Evolutionary conservation across 2,329 filamentous ascomycete species (phyloP).

Genomic region (Penicillium sp.): DNA sequence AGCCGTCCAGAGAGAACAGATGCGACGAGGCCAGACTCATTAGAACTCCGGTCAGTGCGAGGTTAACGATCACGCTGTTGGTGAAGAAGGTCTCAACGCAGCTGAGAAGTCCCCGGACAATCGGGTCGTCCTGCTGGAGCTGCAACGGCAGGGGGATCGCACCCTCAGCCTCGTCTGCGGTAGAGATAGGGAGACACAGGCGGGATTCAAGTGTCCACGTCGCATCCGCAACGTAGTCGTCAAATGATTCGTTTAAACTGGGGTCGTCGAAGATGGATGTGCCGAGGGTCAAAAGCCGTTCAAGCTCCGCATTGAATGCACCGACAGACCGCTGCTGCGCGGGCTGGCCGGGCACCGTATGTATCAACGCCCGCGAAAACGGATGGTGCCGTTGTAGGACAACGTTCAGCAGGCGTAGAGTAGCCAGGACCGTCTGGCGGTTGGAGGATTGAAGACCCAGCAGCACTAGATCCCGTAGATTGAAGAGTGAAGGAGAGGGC

Average conservation of each 20-base stretch:
- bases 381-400: slow-evolving; percentile 84
- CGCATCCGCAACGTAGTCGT: slow-evolving; percentile 50
- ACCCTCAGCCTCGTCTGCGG: slow-evolving; percentile 37
- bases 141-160: slow-evolving; percentile 63
- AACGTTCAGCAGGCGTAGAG: slow-evolving; percentile 79
- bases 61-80: slow-evolving; percentile 87
- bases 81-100: slow-evolving; percentile 78
- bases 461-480: slow-evolving; percentile 84
- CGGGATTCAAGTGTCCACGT: slow-evolving; percentile 49
- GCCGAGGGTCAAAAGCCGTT: slow-evolving; percentile 37
- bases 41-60: slow-evolving; percentile 80
- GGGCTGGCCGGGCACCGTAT: slow-evolving; percentile 47
- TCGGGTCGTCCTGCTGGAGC: slow-evolving; percentile 62
- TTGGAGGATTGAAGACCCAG: slow-evolving; percentile 82
- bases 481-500: slow-evolving; percentile 84
- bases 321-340: slow-evolving; percentile 36
- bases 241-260: slow-evolving; percentile 43
- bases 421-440: slow-evolving; percentile 84
- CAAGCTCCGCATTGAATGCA: slow-evolving; percentile 42
- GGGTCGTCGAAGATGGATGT: slow-evolving; percentile 39
- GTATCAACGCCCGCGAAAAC: slow-evolving; percentile 70
- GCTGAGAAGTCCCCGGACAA: slow-evolving; percentile 52
- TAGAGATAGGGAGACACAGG: slow-evolving; percentile 31
- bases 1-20: slow-evolving; percentile 82
- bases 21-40: slow-evolving; percentile 81